These are phyloP conservation scores for Jackrogersella minutella DNA, from an alignment of 495 filamentous ascomycete species.

Conservation along the genomic window DNA sequence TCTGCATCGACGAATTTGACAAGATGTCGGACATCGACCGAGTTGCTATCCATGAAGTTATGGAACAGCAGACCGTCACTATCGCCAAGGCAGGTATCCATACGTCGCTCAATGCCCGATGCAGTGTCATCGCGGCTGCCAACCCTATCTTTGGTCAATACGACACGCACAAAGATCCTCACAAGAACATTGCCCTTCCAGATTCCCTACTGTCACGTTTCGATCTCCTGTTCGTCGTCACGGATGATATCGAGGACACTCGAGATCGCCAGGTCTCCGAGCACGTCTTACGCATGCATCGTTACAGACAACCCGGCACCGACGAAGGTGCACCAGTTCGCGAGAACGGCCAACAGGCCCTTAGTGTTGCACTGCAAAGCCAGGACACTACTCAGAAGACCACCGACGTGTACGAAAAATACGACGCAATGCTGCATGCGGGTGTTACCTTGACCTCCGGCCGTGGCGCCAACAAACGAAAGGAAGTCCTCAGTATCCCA, in stretches of 20 bases:
- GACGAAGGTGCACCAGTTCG: slow-evolving; percentile 96
- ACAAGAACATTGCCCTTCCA: slow-evolving; percentile 97
- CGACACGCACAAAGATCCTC: slow-evolving; percentile 97
- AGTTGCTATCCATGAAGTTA: slow-evolving; percentile 99
- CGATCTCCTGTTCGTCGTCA: slow-evolving; percentile 97
- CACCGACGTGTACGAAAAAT: slow-evolving; percentile 96
- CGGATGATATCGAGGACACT: slow-evolving; percentile 95
- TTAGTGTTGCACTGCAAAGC: slow-evolving; percentile 87
- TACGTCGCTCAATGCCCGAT: slow-evolving; percentile 95
- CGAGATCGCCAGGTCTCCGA: slow-evolving; percentile 92
- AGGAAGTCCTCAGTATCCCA: slow-evolving; percentile 94
- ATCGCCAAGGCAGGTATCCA: slow-evolving; percentile 99
- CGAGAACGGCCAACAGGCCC: slow-evolving; percentile 82
- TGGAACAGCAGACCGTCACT: slow-evolving; percentile 99
- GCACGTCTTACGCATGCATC: slow-evolving; percentile 97
- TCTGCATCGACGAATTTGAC: slow-evolving; percentile 99
- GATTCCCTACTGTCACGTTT: slow-evolving; percentile 99
- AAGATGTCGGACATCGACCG: slow-evolving; percentile 99
- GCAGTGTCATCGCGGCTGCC: slow-evolving; percentile 94
- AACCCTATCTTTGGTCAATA: slow-evolving; percentile 99
- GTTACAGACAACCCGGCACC: slow-evolving; percentile 90
- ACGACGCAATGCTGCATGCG: slow-evolving; percentile 92
- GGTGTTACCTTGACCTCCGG: slow-evolving; percentile 80
- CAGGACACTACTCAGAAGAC: slow-evolving; percentile 73
- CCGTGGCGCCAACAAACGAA: slow-evolving; percentile 74